Evolutionary conservation across 1,284 basidiomycete genomes (phyloP).

Genomic region (Amylostereum chailletii): DNA sequence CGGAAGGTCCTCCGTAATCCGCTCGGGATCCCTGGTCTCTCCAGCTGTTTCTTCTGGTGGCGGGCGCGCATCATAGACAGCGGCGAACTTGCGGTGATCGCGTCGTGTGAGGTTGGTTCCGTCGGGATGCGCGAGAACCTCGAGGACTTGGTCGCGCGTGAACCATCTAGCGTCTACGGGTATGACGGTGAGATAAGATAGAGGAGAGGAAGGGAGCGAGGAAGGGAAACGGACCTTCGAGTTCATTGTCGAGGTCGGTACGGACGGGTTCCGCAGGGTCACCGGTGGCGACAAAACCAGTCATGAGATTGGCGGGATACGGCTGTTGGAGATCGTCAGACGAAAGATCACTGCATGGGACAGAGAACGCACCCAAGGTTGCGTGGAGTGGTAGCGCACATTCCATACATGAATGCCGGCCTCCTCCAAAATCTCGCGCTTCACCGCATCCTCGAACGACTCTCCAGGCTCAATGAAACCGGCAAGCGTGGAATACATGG

Average conservation of each 20-base stretch:
- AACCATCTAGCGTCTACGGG: conserved; percentile 81
- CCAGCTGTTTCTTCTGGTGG: conserved; percentile 21
- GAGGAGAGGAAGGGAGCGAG: neutral
- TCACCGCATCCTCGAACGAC: conserved; percentile 90
- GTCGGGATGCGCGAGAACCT: conserved; percentile 47
- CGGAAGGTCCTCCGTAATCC: conserved; percentile 25
- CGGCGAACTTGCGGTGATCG: conserved; percentile 55
- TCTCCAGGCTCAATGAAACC: conserved; percentile 94
- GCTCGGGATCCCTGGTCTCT: conserved; percentile 9
- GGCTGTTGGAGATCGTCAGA: conserved; percentile 39
- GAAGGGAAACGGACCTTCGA: conserved; percentile 56
- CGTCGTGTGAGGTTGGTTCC: conserved; percentile 46
- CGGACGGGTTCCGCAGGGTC: conserved; percentile 71
- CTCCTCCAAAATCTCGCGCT: conserved; percentile 92
- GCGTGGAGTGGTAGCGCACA: conserved; percentile 80
- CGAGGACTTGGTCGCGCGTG: conserved; percentile 63
- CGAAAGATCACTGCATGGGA: conserved; percentile 2
- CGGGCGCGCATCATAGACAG: conserved; percentile 23
- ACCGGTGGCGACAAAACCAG: conserved; percentile 79
- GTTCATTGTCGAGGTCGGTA: conserved; percentile 89
- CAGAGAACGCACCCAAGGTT: conserved; percentile 60
- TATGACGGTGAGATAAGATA: neutral
- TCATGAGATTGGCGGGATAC: conserved; percentile 86
- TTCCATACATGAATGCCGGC: conserved; percentile 83
- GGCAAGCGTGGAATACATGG: conserved; percentile 82